Conservation (phyloP, 495 filamentous ascomycete species). For the Barbatosphaeria neglecta region DNA sequence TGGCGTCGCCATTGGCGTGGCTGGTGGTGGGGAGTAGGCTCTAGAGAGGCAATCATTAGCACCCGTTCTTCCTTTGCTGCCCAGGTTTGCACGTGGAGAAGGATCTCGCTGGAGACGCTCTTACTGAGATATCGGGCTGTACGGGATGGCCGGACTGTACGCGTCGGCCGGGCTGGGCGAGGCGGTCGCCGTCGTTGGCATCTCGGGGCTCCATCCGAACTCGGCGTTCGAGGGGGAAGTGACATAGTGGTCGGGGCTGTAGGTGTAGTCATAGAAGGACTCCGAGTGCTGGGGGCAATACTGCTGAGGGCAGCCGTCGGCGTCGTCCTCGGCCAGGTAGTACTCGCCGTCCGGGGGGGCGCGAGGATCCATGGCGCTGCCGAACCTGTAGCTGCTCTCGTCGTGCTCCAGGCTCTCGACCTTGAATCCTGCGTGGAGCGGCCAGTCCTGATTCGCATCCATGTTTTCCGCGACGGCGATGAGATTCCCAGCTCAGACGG, state of each 20-base stretch:
- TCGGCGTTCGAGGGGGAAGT: conserved; percentile 6
- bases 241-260: conserved; percentile 7
- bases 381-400: not conserved
- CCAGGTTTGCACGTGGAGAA: too few relatives aligned
- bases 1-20: not conserved
- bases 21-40: not conserved
- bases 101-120: too few relatives aligned
- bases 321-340: not conserved
- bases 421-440: not conserved
- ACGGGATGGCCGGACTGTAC: too few relatives aligned
- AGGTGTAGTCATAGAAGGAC: too few relatives aligned
- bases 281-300: too few relatives aligned
- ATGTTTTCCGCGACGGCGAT: too few relatives aligned
- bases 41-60: too few relatives aligned
- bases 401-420: not conserved
- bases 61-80: too few relatives aligned
- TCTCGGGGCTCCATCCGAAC: not conserved
- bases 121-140: too few relatives aligned
- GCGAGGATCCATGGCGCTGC: not conserved
- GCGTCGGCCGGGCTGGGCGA: too few relatives aligned
- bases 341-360: not conserved
- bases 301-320: not conserved
- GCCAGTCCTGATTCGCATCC: not conserved
- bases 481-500: too few relatives aligned
- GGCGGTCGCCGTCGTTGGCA: too few relatives aligned